Evolutionary conservation across 768 basidiomycete species (phyloP).

Genomic region (Candolleomyces aberdarensis): DNA sequence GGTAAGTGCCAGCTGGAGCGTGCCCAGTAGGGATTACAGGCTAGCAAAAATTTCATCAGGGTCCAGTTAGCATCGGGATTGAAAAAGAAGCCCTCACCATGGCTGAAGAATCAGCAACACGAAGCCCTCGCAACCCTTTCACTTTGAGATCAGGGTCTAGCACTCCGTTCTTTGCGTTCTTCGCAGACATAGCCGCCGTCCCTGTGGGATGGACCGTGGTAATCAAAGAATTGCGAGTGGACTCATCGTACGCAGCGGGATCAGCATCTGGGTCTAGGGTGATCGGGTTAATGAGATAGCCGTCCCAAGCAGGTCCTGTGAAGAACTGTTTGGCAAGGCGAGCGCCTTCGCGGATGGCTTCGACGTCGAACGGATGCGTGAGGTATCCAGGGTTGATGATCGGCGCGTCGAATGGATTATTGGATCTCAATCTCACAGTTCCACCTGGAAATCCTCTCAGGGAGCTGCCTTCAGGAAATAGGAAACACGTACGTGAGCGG

Average conservation of each 20-base stretch:
- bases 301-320: constrained; percentile 9
- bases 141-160: constrained; percentile 4
- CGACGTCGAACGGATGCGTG: constrained; percentile 8
- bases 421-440: constrained; percentile 15
- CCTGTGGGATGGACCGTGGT: neutral
- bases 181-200: constrained; percentile 2
- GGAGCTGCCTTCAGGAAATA: constrained; percentile 6
- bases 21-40: constrained; percentile 5
- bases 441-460: constrained; percentile 16
- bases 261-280: neutral
- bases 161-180: neutral
- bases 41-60: neutral
- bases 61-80: neutral
- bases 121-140: neutral
- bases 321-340: constrained; percentile 11
- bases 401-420: constrained; percentile 22
- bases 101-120: neutral
- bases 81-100: neutral
- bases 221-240: neutral
- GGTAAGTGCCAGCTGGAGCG: constrained; percentile 5
- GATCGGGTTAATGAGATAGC: neutral
- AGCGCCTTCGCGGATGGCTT: constrained; percentile 5
- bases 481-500: neutral
- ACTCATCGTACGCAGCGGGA: neutral
- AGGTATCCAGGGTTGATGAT: constrained; percentile 18